Evolutionary conservation across 2,329 filamentous ascomycete species (phyloP), one percentile per base, ranked within the genome.

Genomic region (Thelonectria rubi): DNA sequence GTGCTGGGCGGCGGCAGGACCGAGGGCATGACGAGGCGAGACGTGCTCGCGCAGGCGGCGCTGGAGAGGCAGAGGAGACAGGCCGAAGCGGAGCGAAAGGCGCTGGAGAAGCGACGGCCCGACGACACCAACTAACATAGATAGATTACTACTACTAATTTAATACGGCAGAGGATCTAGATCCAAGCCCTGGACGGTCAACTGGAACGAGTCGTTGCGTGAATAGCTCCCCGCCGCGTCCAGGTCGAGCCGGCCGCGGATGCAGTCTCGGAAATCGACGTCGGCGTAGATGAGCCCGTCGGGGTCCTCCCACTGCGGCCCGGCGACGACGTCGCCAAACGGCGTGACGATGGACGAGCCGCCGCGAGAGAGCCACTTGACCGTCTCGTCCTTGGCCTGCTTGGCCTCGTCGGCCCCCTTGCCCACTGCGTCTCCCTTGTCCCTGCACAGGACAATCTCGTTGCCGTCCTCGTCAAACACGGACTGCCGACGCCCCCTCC

Each of bases 201-300:
- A 80, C 70, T 82, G 84, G 76, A 90, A 89, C 3, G 84, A 80
- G 74, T 90, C 87, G 63, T 86, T 88, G 56, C 93, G 84, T 2
- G 92, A 94, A 76, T 97, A 97, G 73, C 90, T 93, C 0, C 94
- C 94, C 2, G 88, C 92, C 39, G 92, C 88, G 79, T 97, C 94
- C 48, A 97, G 75, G 75, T 97, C 93, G 66, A 97, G 75, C 54
- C 92, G 81, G 0, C 93, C 94, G 10, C 92, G 83, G 67, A 93
- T 86, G 69, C 94, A 97, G 67, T 97, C 93, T 49, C 96, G 91
- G 71, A 97, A 90, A 72, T 97, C 93, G 3, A 94, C 89, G 65
- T 95, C 91, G 1, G 86, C 83, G 34, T 86, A 85, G 53, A 93
- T 78, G 30, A 97, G 75, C 0, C 87, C 85, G 4, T 86, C 82